phyloP scores from a whole-genome alignment of 768 basidiomycete genomes.

The Mycena alexandri region DNA sequence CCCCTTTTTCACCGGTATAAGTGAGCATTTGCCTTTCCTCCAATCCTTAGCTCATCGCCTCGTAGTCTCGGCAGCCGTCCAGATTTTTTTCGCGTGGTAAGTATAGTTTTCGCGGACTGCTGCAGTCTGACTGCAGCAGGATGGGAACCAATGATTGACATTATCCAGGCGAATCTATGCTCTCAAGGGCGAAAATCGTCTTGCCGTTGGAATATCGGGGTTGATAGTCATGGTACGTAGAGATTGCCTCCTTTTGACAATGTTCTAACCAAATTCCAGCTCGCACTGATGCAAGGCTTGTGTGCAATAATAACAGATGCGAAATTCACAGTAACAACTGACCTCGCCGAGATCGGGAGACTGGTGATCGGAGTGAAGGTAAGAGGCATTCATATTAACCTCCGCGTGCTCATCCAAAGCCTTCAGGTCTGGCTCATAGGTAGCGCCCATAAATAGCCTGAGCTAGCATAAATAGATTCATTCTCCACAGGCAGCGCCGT shows the following conservation, averaged over 20 bases:
- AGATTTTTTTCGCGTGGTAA: constrained; percentile 28
- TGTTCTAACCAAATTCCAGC: neutral
- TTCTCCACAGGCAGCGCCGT: constrained; percentile 1
- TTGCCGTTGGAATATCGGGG: neutral
- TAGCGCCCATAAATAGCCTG: no score
- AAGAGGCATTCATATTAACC: no score
- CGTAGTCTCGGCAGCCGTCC: constrained; percentile 20
- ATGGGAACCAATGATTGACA: neutral
- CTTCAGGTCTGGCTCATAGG: constrained; percentile 35
- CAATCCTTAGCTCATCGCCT: neutral
- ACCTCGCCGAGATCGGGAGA: neutral
- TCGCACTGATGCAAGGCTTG: constrained; percentile 26
- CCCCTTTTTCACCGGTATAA: constrained; percentile 38
- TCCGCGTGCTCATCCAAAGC: neutral
- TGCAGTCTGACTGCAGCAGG: no score
- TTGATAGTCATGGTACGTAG: constrained; percentile 5
- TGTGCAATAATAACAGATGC: constrained; percentile 17
- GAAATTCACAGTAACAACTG: constrained; percentile 7
- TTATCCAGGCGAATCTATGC: constrained; percentile 22
- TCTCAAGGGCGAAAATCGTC: constrained; percentile 22
- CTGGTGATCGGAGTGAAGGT: constrained; percentile 30
- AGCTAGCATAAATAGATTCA: no score
- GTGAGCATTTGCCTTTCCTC: constrained; percentile 21
- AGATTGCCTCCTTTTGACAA: neutral
- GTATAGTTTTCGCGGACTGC: neutral